Evolutionary conservation across 768 basidiomycete species (phyloP).

Genomic region (Hortiboletus flavorubellus): DNA sequence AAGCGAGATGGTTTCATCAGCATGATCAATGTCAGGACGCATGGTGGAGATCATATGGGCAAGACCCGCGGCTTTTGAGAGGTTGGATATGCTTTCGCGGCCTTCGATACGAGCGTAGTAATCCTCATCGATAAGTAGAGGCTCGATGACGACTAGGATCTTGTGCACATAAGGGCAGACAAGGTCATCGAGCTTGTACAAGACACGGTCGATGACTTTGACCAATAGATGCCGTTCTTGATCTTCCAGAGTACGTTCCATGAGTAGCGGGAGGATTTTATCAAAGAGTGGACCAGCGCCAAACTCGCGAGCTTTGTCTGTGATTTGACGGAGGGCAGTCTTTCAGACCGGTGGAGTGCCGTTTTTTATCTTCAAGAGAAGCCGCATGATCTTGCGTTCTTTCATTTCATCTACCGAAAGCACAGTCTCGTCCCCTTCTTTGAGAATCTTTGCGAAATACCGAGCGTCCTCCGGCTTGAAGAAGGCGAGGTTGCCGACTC

Average conservation of each 20-base stretch:
- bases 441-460: conserved; percentile 94
- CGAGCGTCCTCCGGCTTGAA: conserved; percentile 98
- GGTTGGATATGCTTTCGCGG: conserved; percentile 97
- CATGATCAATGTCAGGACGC: conserved; percentile 99
- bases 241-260: conserved; percentile 97
- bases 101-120: conserved; percentile 97
- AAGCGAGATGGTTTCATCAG: no score
- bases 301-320: conserved; percentile 98
- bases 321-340: conserved; percentile 95
- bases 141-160: conserved; percentile 99
- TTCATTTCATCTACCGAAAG: conserved; percentile 97
- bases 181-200: conserved; percentile 98
- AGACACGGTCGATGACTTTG: conserved; percentile 97
- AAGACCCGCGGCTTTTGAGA: conserved; percentile 97
- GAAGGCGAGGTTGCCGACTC: conserved; percentile 95
- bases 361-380: conserved; percentile 98
- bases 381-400: conserved; percentile 98
- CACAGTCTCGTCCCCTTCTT: conserved; percentile 93
- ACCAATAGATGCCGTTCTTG: conserved; percentile 97
- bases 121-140: conserved; percentile 97
- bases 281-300: conserved; percentile 98
- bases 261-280: conserved; percentile 95
- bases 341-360: conserved; percentile 98
- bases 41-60: conserved; percentile 99
- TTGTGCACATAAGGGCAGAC: conserved; percentile 99